A percentile compares a stretch with the other conserved stretches of the same genome.
phyloP scores from a whole-genome alignment of 352 stramenopile species.

The Pythium vanterpoolii region DNA sequence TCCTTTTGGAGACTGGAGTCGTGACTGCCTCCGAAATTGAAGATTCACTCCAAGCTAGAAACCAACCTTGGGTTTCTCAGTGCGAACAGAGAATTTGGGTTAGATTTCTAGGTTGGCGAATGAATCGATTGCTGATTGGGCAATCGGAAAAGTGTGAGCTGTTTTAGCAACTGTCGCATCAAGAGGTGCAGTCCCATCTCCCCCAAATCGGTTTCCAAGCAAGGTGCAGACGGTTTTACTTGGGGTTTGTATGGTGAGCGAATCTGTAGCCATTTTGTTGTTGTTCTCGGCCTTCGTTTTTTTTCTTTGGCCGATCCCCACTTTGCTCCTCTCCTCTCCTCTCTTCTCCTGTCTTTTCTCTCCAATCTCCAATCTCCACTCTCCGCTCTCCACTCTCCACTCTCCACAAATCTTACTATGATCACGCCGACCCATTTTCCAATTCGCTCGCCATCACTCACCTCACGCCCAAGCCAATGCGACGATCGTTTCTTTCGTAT shows the following conservation, averaged over 20 bases:
- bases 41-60: no score
- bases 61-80: no score
- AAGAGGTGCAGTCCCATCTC: background rate
- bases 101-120: background rate
- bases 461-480: background rate
- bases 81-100: background rate
- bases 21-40: no score
- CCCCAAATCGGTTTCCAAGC: background rate
- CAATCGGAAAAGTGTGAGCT: background rate
- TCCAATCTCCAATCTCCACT: background rate
- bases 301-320: no score
- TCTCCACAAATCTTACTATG: no score
- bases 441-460: background rate
- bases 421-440: background rate
- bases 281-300: background rate
- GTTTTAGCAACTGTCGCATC: background rate
- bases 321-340: no score
- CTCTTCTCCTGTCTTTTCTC: background rate
- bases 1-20: no score
- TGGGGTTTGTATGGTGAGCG: slow-evolving; percentile 2
- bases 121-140: background rate
- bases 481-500: background rate
- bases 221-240: background rate
- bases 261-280: slow-evolving; percentile 11
- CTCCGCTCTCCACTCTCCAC: background rate